phyloP scores from a whole-genome alignment of 2,329 filamentous ascomycete species.

The Penicillium sp. region DNA sequence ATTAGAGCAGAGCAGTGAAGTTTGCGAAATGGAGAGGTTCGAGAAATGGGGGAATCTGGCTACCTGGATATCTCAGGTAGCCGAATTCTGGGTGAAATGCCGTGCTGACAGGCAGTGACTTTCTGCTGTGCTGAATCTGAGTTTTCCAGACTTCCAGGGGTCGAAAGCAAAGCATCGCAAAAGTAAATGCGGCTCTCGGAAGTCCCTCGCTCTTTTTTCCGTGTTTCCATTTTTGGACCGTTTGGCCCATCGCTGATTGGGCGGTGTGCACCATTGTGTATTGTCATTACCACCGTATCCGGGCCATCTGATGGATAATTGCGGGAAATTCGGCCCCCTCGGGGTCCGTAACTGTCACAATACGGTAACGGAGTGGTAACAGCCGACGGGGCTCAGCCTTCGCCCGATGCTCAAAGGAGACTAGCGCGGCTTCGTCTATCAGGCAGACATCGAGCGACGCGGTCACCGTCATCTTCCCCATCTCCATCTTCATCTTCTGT shows the following conservation, averaged over 20 bases:
- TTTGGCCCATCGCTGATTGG: too few species aligned
- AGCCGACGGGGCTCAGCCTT: slow-evolving; percentile 31
- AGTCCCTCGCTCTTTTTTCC: slow-evolving; percentile 7
- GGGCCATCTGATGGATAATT: too few species aligned
- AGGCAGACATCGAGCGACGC: slow-evolving; percentile 42
- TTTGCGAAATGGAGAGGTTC: too few species aligned
- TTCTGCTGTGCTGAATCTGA: neutral
- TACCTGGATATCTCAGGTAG: neutral
- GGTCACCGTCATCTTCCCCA: slow-evolving; percentile 29
- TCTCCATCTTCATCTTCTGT: slow-evolving; percentile 23
- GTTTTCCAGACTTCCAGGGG: neutral
- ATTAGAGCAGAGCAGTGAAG: too few species aligned
- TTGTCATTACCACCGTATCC: too few species aligned
- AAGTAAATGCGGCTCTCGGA: slow-evolving; percentile 3
- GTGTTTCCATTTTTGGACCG: slow-evolving; percentile 16
- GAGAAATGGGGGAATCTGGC: slow-evolving; percentile 1
- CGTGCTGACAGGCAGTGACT: too few species aligned
- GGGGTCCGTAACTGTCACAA: too few species aligned
- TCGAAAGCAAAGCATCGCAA: neutral
- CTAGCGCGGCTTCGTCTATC: slow-evolving; percentile 37
- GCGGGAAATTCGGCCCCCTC: neutral
- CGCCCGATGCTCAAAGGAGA: slow-evolving; percentile 23
- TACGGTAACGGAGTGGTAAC: too few species aligned
- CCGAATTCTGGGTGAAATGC: neutral
- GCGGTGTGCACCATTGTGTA: too few species aligned